A percentile compares a stretch with the other conserved stretches of the same genome.
Conservation (phyloP, 805 yeast species). For the Yamadazyma kitorensis region DNA sequence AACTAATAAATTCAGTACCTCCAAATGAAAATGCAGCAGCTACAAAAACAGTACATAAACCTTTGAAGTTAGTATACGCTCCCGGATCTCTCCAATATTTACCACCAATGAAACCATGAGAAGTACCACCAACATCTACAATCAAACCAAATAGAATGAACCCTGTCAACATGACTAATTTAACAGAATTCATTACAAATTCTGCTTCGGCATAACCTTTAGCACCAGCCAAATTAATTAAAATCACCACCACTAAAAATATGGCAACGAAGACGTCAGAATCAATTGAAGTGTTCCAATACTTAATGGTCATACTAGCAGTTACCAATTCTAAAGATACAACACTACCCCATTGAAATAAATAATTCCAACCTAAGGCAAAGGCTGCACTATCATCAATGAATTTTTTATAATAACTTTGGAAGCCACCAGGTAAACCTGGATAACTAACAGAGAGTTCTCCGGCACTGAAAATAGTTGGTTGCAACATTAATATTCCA, state of each 20-base stretch:
- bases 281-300: slow-evolving; percentile 49
- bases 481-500: slow-evolving; percentile 32
- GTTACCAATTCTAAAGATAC: slow-evolving; percentile 65
- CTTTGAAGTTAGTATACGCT: slow-evolving; percentile 36
- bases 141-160: slow-evolving; percentile 41
- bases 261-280: slow-evolving; percentile 58
- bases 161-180: slow-evolving; percentile 36
- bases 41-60: slow-evolving; percentile 36
- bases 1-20: slow-evolving; percentile 39
- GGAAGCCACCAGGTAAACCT: slow-evolving; percentile 60
- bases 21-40: slow-evolving; percentile 42
- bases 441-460: slow-evolving; percentile 59
- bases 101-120: slow-evolving; percentile 39
- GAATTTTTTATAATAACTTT: slow-evolving; percentile 51
- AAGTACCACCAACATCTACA: slow-evolving; percentile 37
- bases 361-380: slow-evolving; percentile 61
- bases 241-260: slow-evolving; percentile 44
- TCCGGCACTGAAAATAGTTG: slow-evolving; percentile 41
- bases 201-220: slow-evolving; percentile 48
- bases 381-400: slow-evolving; percentile 58
- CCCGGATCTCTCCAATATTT: slow-evolving; percentile 41
- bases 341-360: slow-evolving; percentile 61
- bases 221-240: slow-evolving; percentile 46
- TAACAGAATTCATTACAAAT: slow-evolving; percentile 35
- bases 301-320: slow-evolving; percentile 58